Evolutionary conservation across 768 basidiomycete genomes (phyloP), one percentile per base, ranked within the genome.

Genomic region (Lentinula sp.): DNA sequence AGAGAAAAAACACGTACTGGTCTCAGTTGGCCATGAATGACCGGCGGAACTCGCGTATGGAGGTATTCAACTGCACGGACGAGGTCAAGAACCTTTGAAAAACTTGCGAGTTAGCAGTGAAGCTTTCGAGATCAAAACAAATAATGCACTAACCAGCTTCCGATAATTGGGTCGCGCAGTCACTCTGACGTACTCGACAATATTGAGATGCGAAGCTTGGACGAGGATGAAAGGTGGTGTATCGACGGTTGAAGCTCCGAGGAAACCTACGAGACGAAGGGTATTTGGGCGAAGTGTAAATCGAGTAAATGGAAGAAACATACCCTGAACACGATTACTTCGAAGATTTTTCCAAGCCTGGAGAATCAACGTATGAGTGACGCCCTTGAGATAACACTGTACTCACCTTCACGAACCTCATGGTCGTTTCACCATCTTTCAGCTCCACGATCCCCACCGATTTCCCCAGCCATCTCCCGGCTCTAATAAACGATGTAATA

Each of bases 241-340:
- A 18, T 59, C 58, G 12, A 59, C 58, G 6, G 58, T 59, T 28
- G 58, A 59, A 15, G 58, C 58, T 18, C 58, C 58, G n/a, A 59
- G 46, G 41, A 59, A 59, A 23, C 45, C 58, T 59, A 18, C 32
- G 6, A n/a, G 20, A 9, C 28, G 28, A 9, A 37, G 18, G 33
- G 10, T 8, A 49, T 36, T 8, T 28, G 1, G 15, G 8, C 23
- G 23, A 6, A 42, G 16, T 9, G 15, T 23, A 12, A 5, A 13
- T n/a, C 20, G 18, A 37, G 18, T 10, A 4, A 32, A 57, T 28
- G 56, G 15, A 23, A 7, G 16, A 36, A 37, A 28, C 58, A 15
- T 50, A 59, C 58, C 58, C 39, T 59, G 58, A n/a, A 59, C 51
- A 36, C 58, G 58, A 32, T 59, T 49, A 23, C 58, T 59, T 28